phyloP scores from a whole-genome alignment of 306 rosid species.

The Psophocarpus tetragonolobus region DNA sequence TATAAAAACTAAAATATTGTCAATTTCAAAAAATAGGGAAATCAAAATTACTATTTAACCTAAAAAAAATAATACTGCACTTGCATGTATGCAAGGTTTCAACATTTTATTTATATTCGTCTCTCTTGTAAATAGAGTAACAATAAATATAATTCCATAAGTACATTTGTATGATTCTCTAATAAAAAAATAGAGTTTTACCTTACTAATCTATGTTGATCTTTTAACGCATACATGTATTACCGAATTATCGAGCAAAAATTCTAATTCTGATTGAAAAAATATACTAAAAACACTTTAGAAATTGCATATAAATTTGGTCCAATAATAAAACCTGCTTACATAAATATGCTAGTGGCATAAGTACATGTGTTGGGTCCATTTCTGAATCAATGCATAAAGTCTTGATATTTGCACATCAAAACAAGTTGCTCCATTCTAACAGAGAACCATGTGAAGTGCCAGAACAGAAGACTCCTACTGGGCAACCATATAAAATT shows the following conservation, averaged over 20 bases:
- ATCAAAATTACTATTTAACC: no score
- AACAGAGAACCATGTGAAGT: conserved; percentile 1
- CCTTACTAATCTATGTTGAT: neutral
- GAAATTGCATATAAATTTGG: neutral
- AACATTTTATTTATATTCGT: no score
- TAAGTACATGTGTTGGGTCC: conserved; percentile 4
- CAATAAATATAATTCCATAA: neutral
- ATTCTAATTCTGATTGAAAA: neutral
- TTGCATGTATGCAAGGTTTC: neutral
- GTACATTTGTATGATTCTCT: neutral
- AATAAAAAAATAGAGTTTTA: neutral
- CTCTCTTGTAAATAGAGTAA: neutral
- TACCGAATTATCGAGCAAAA: neutral
- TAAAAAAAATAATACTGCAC: neutral
- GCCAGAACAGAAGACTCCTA: neutral
- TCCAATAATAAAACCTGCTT: neutral
- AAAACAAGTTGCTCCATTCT: neutral
- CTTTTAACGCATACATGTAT: neutral
- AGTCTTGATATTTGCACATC: neutral
- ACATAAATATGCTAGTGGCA: neutral
- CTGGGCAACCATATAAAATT: neutral
- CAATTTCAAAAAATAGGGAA: no score
- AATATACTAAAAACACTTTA: neutral
- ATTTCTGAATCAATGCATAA: conserved; percentile 4
- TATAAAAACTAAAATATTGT: no score